Base-by-base conservation (phyloP, 176 grass and related monocot genomes). In the Carex cristatella region DNA sequence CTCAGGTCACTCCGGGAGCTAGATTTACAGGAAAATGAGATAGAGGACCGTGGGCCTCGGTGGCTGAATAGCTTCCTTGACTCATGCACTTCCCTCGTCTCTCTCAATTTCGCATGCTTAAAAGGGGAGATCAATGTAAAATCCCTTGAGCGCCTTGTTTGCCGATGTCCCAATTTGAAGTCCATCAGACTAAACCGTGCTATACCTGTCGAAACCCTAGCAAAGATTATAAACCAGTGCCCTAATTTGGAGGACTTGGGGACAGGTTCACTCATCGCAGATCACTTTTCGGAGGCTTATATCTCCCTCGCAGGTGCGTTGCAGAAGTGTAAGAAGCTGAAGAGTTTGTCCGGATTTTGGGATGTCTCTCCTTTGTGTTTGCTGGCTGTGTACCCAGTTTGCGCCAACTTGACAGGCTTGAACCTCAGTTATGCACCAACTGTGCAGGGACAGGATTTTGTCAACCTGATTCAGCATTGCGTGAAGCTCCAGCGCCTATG, bases 51-150 rank as follows among this genome's bases (percentile, higher is more conserved):
- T 65, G 88, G 74, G 10, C 61, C 71, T 66, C 78, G 79, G 27
- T 97, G 94, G 94, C 66, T 97, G 33, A 75, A 84, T 81, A 82
- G 88, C 87, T 97, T 97, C 55, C 84, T 90, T 4, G 87, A 90
- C 42, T 85, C 88, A 70, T 97, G 67, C 72, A 94, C 94, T 68
- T 89, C 83, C n/a, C 61, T 97, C 32, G 79, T 87, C 48, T 87
- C 90, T 80, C 88, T 97, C 54, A 97, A 94, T 87, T 94, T 97
- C 48, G 75, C 94, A 69, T 94, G 94, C 65, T 87, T 97, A 86
- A 72, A 59, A 69, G 92, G 94, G 61, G 87, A 87, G 27, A 85
- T 97, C 65, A 92, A 92, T 90, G 23, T 83, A 53, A 18, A 19
- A 40, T 85, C 74, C 69, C 83, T 92, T 60, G 92, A 97, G 67